Base-by-base conservation (phyloP, 1,139 yeast genomes). In the Saccharomycopsis hybrid region DNA sequence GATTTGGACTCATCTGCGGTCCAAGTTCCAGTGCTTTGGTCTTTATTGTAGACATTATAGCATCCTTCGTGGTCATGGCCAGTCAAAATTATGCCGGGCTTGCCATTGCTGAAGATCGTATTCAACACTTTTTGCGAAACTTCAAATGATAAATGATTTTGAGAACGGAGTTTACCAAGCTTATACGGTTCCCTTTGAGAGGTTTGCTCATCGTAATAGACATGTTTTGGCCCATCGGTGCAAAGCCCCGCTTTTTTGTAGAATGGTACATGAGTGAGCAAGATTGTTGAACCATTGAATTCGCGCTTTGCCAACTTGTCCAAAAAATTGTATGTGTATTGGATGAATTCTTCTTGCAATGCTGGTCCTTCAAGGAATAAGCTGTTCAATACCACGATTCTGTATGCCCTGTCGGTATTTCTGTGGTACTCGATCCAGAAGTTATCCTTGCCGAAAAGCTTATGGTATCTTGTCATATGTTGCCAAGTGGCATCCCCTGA, bases 31-130 rank as follows among this genome's bases (percentile, higher is more conserved):
- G 59, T 55, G n/a, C 65, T 60, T 9, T 61, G 59, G 46, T 70
- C 66, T 55, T 68, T 74, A 59, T 72, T 74, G 62, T 82, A 85
- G 67, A 75, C 73, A 46, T 77, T 78, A 59, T 82, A 83, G 63
- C 98, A 94, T 1, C 99, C 99, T 59, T 83, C 90, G 62, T 92
- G 98, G 62, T 92, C 99, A 66, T 92, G 98, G 0, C 99, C 98
- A 0, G 96, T 87, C 45, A 92, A 70, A 3, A 92, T 80, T 4
- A 90, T 72, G 9, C 97, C 97, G 32, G 80, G 76, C 55, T 80
- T 77, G 7, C 72, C 69, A 54, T 78, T 75, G 44, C 80, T 79
- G 63, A 90, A 90, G 7, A 86, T 73, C 24, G 81, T 73, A 58
- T 82, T 74, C 57, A 92, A 67, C 1, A 90, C 82, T 54, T 73